phyloP scores from a whole-genome alignment of 257 asterid species.

The Plantago elongata region DNA sequence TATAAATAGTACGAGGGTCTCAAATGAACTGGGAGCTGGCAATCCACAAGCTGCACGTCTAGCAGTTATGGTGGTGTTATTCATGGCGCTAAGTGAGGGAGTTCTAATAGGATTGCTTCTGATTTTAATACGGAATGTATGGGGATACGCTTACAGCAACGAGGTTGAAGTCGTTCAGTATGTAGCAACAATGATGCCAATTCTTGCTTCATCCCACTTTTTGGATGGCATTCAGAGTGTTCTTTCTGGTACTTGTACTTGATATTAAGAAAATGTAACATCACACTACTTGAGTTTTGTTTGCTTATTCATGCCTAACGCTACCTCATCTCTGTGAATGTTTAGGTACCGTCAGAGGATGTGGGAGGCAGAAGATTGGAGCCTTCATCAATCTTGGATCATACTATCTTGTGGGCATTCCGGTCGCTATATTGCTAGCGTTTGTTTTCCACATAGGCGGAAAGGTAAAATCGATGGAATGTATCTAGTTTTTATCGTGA shows the following conservation, averaged over 20 bases:
- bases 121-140: constrained; percentile 41
- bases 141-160: constrained; percentile 77
- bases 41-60: constrained; percentile 53
- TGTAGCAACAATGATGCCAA: constrained; percentile 66
- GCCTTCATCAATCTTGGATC: constrained; percentile 83
- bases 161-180: constrained; percentile 53
- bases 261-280: neutral
- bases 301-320: neutral
- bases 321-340: neutral
- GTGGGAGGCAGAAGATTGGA: constrained; percentile 83
- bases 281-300: neutral
- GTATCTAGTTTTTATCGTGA: neutral
- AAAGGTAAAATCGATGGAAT: constrained; percentile 34
- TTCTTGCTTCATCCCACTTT: constrained; percentile 71
- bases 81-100: constrained; percentile 45
- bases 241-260: constrained; percentile 53
- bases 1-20: constrained; percentile 65
- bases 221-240: constrained; percentile 75
- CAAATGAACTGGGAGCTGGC: constrained; percentile 80
- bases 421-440: constrained; percentile 56
- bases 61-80: constrained; percentile 52
- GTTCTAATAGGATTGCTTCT: constrained; percentile 40
- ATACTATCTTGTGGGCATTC: constrained; percentile 77
- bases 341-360: constrained; percentile 69
- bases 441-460: constrained; percentile 63